phyloP scores from a whole-genome alignment of 768 basidiomycete species.

The Dentipellis sp. region DNA sequence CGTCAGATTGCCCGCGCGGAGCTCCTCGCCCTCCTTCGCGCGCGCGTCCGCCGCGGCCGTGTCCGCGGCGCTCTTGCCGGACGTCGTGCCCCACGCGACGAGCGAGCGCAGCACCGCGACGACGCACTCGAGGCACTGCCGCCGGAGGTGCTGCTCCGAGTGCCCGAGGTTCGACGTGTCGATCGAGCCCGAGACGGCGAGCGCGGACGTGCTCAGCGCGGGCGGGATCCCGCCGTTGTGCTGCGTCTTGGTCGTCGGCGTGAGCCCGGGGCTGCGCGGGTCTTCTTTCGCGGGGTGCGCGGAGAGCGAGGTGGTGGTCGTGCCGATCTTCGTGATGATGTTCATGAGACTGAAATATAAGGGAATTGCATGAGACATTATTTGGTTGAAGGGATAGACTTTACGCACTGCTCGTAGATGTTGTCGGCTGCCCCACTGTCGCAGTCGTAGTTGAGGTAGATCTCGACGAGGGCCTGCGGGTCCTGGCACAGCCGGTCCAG shows the following conservation, averaged over 20 bases:
- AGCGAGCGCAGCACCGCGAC: slow-evolving; percentile 83
- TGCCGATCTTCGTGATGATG: slow-evolving; percentile 88
- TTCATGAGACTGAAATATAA: slow-evolving; percentile 66
- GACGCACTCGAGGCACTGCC: slow-evolving; percentile 93
- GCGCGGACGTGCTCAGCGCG: slow-evolving; percentile 55
- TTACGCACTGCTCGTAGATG: slow-evolving; percentile 86
- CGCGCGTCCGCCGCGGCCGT: slow-evolving; percentile 25
- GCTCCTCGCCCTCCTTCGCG: slow-evolving; percentile 46
- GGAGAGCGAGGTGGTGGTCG: slow-evolving; percentile 30
- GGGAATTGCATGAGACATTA: slow-evolving; percentile 1
- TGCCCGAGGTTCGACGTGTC: slow-evolving; percentile 60
- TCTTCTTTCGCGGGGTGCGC: slow-evolving; percentile 44
- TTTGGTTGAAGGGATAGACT: neutral
- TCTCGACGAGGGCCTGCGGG: slow-evolving; percentile 94
- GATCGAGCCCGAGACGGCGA: slow-evolving; percentile 56
- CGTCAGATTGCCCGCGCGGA: slow-evolving; percentile 37
- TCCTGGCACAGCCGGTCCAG: slow-evolving; percentile 84
- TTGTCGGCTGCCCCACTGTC: slow-evolving; percentile 92
- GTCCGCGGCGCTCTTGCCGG: slow-evolving; percentile 24
- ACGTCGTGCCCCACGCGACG: slow-evolving; percentile 77
- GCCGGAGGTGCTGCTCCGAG: slow-evolving; percentile 76
- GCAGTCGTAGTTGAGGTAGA: slow-evolving; percentile 99
- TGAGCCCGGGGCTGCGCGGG: slow-evolving; percentile 50
- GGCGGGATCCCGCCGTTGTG: slow-evolving; percentile 37
- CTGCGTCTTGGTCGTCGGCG: slow-evolving; percentile 39